Evolutionary conservation across 495 filamentous ascomycete species (phyloP).

Genomic region (Tetracladium setigerum): DNA sequence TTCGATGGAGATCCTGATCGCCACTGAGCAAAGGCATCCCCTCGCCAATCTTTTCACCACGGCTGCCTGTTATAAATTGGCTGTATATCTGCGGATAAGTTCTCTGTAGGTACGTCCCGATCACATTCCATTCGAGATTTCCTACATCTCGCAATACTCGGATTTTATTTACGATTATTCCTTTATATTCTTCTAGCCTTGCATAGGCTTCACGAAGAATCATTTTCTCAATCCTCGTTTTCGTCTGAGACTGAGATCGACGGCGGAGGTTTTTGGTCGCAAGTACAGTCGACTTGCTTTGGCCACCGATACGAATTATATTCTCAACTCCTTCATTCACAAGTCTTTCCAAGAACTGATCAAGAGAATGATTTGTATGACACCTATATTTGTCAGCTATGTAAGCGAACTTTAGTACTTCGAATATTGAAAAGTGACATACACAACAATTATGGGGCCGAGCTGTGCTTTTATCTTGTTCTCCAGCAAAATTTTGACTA

Average conservation of each 20-base stretch:
- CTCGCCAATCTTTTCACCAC: too few relatives aligned
- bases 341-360: constrained; percentile 68
- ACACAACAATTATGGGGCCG: constrained; percentile 18
- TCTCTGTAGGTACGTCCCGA: constrained; percentile 1
- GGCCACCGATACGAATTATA: constrained; percentile 17
- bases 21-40: too few relatives aligned
- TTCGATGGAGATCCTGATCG: too few relatives aligned
- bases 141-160: not conserved
- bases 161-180: too few relatives aligned
- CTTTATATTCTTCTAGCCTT: constrained; percentile 25
- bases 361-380: constrained; percentile 86
- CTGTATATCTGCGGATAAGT: constrained; percentile 10
- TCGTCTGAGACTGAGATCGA: constrained; percentile 8
- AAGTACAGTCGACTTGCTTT: constrained; percentile 11
- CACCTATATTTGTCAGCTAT: too few relatives aligned
- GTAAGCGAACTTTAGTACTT: too few relatives aligned
- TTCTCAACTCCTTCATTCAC: constrained; percentile 47
- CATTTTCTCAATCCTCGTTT: constrained; percentile 10
- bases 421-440: constrained; percentile 5
- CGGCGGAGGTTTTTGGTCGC: constrained; percentile 15
- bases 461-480: constrained; percentile 7
- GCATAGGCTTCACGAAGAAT: too few relatives aligned
- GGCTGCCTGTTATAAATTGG: constrained; percentile 8
- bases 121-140: constrained; percentile 1
- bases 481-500: constrained; percentile 13